These are phyloP conservation scores for Skeletonema marinoi DNA, from an alignment of 108 stramenopile species.

Conservation along the genomic window DNA sequence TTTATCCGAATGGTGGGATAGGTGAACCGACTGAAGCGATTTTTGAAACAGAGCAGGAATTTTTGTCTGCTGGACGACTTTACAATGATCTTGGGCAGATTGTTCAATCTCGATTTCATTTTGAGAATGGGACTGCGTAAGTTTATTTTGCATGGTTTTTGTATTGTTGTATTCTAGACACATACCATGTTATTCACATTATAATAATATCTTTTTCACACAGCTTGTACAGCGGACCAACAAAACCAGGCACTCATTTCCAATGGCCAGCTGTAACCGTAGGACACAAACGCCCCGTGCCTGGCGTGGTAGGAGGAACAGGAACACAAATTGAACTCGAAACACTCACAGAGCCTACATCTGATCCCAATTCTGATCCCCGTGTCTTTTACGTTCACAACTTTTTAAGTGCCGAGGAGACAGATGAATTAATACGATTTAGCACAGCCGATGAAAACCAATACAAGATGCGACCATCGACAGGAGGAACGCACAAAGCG, in stretches of 20 bases:
- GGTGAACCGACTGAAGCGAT: slow-evolving; percentile 26
- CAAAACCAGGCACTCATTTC: slow-evolving; percentile 45
- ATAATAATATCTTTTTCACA: neutral
- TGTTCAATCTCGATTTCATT: slow-evolving; percentile 39
- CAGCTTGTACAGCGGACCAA: slow-evolving; percentile 40
- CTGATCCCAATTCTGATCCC: slow-evolving; percentile 18
- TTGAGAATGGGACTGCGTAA: slow-evolving; percentile 39
- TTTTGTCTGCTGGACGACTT: slow-evolving; percentile 32
- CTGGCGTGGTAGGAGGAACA: slow-evolving; percentile 37
- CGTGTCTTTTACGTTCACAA: slow-evolving; percentile 57
- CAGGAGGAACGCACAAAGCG: slow-evolving; percentile 49
- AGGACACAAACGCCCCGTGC: slow-evolving; percentile 44
- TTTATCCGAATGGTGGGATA: slow-evolving; percentile 42
- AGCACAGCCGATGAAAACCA: slow-evolving; percentile 43
- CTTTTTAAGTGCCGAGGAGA: slow-evolving; percentile 48
- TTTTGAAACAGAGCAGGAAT: slow-evolving; percentile 34
- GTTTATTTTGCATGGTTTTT: neutral
- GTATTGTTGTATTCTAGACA: neutral
- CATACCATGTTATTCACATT: neutral
- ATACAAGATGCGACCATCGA: slow-evolving; percentile 49
- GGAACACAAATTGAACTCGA: slow-evolving; percentile 48
- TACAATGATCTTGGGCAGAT: slow-evolving; percentile 53
- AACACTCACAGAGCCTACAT: slow-evolving; percentile 38
- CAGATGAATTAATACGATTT: slow-evolving; percentile 35
- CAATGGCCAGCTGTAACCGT: slow-evolving; percentile 55